A percentile compares a stretch with the other conserved stretches of the same genome.
Conservation (phyloP, 129 eudicot species). For the Chrysanthemum lavandulifolium region DNA sequence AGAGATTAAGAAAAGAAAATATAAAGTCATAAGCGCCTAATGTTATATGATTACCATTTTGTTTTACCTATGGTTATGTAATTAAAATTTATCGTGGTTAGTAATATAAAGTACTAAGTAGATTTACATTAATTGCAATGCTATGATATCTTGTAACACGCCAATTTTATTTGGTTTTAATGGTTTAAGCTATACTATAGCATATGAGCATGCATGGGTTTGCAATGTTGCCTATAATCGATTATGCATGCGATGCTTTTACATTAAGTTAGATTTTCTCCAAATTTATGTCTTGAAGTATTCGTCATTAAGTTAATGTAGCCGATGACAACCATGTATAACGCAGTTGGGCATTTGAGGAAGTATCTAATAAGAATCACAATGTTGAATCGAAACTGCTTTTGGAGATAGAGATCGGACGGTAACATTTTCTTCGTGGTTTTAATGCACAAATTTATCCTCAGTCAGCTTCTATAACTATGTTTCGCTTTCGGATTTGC, state of each 20-base stretch:
- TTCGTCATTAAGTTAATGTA: constrained; percentile 20
- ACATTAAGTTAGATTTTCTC: too few relatives aligned
- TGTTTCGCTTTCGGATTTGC: constrained; percentile 51
- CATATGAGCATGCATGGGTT: too few relatives aligned
- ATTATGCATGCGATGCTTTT: background rate
- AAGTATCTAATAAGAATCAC: constrained; percentile 71
- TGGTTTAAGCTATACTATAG: too few relatives aligned
- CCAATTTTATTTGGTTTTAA: too few relatives aligned
- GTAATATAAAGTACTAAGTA: too few relatives aligned
- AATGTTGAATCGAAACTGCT: constrained; percentile 92
- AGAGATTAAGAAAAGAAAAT: background rate
- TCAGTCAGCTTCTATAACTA: background rate
- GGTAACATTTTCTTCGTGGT: constrained; percentile 40
- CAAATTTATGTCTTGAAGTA: background rate
- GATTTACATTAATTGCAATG: too few relatives aligned
- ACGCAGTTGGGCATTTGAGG: constrained; percentile 83
- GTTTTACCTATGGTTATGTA: too few relatives aligned
- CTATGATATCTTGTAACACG: too few relatives aligned
- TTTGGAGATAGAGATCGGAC: constrained; percentile 83
- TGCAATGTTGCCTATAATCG: background rate
- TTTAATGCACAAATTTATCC: constrained; percentile 4
- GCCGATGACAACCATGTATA: constrained; percentile 18
- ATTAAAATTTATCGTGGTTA: too few relatives aligned
- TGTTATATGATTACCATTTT: too few relatives aligned
- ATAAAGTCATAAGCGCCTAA: background rate